Evolutionary conservation across 2,329 filamentous ascomycete species (phyloP).

Genomic region (Xylariaceae sp.): DNA sequence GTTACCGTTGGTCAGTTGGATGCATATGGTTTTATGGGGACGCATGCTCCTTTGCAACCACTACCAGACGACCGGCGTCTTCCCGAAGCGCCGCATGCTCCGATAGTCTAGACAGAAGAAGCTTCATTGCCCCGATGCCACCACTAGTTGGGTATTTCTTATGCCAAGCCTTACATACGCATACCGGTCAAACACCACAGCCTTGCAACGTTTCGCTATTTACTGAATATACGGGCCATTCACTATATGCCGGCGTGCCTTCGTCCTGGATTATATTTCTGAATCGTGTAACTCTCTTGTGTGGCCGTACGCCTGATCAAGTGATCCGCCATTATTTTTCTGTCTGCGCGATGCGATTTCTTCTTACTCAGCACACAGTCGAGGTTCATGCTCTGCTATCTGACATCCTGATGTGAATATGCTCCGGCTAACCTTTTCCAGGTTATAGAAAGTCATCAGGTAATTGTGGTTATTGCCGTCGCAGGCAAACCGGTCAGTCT

Average conservation of each 20-base stretch:
- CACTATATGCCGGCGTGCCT: conserved; percentile 14
- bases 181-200: conserved; percentile 18
- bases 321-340: conserved; percentile 16
- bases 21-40: conserved; percentile 39
- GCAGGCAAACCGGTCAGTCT: conserved; percentile 52
- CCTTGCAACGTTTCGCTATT: conserved; percentile 12
- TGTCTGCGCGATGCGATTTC: conserved; percentile 2
- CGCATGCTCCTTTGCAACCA: conserved; percentile 30
- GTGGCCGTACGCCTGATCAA: conserved; percentile 16
- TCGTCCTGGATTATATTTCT: conserved; percentile 5
- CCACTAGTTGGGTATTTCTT: background rate
- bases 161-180: conserved; percentile 23
- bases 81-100: conserved; percentile 24
- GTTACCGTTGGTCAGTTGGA: conserved; percentile 48
- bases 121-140: conserved; percentile 1
- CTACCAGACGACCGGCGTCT: conserved; percentile 31
- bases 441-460: conserved; percentile 54
- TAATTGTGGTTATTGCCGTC: conserved; percentile 57
- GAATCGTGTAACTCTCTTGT: conserved; percentile 16
- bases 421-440: conserved; percentile 32
- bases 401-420: conserved; percentile 10
- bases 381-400: background rate
- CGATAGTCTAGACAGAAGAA: conserved; percentile 7
- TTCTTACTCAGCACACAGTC: conserved; percentile 18
- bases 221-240: conserved; percentile 10